phyloP scores from a whole-genome alignment of 108 stramenopile genomes.

The Pseudonitzschia multiseries region DNA sequence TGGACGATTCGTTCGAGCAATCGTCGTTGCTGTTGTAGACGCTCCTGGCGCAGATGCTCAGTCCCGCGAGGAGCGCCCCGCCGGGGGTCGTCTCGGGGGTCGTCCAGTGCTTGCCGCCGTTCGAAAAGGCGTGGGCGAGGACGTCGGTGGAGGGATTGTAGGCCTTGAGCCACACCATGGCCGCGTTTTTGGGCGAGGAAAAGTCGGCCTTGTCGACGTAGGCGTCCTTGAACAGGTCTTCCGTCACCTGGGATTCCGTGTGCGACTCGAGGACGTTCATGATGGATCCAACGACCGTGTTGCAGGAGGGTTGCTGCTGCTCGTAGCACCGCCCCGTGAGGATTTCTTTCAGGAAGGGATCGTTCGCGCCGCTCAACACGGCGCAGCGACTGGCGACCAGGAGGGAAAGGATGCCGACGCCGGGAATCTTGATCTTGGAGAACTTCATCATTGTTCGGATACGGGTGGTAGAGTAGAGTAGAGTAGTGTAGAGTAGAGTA shows the following conservation, averaged over 20 bases:
- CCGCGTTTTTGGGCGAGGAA: not conserved
- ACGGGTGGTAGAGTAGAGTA: too few species aligned
- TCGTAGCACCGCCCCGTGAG: constrained; percentile 23
- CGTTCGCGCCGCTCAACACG: not conserved
- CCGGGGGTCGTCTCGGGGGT: constrained; percentile 17
- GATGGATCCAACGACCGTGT: not conserved
- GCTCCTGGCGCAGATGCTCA: constrained; percentile 8
- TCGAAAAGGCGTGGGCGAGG: not conserved
- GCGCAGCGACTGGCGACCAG: not conserved
- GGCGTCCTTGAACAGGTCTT: not conserved
- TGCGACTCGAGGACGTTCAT: constrained; percentile 14
- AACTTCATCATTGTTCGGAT: too few species aligned
- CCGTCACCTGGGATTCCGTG: not conserved
- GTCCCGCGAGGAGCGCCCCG: not conserved
- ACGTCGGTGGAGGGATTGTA: not conserved
- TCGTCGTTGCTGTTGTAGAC: not conserved
- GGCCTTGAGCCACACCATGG: not conserved
- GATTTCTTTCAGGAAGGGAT: constrained; percentile 18
- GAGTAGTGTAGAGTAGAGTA: too few species aligned
- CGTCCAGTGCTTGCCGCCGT: not conserved
- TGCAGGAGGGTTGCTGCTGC: not conserved
- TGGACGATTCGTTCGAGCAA: constrained; percentile 6
- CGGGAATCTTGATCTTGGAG: too few species aligned
- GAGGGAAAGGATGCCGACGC: not conserved
- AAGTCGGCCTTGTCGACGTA: not conserved